A percentile compares a stretch with the other conserved stretches of the same genome.
phyloP scores from a whole-genome alignment of 1,139 yeast species.

The Sporopachydermia cereana region DNA sequence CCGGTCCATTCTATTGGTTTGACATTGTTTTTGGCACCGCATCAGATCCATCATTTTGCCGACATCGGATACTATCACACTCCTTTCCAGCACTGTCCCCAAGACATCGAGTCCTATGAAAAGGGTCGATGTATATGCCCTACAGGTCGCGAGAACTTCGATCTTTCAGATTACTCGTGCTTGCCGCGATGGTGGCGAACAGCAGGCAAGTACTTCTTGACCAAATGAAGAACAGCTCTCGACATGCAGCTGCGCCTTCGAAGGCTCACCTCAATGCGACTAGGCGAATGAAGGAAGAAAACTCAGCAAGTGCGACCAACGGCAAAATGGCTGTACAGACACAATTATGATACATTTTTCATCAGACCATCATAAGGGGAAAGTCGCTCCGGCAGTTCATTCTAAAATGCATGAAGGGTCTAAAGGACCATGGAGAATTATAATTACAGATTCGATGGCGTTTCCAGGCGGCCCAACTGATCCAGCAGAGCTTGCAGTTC shows the following conservation, averaged over 20 bases:
- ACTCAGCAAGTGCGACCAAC: too few relatives aligned
- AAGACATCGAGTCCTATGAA: slow-evolving; percentile 34
- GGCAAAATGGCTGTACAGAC: too few relatives aligned
- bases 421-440: too few relatives aligned
- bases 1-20: slow-evolving; percentile 86
- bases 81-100: slow-evolving; percentile 80
- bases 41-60: slow-evolving; percentile 76
- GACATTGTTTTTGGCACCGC: slow-evolving; percentile 49
- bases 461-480: slow-evolving; percentile 62
- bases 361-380: too few relatives aligned
- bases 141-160: slow-evolving; percentile 37
- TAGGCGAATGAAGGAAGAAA: too few relatives aligned
- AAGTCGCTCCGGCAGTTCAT: too few relatives aligned
- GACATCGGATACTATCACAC: slow-evolving; percentile 81
- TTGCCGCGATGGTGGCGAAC: slow-evolving; percentile 78
- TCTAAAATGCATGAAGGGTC: too few relatives aligned
- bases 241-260: too few relatives aligned
- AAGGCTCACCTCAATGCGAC: too few relatives aligned
- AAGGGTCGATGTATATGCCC: slow-evolving; percentile 61
- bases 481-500: slow-evolving; percentile 81
- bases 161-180: slow-evolving; percentile 57
- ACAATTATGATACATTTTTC: too few relatives aligned
- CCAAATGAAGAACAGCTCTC: too few relatives aligned
- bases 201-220: slow-evolving; percentile 27
- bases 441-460: slow-evolving; percentile 19